Percentiles rank a stretch among this genome's conserved stretches.
These are phyloP conservation scores for Eleusine indica DNA, from an alignment of 176 grass and related monocot genomes.

Conservation along the genomic window DNA sequence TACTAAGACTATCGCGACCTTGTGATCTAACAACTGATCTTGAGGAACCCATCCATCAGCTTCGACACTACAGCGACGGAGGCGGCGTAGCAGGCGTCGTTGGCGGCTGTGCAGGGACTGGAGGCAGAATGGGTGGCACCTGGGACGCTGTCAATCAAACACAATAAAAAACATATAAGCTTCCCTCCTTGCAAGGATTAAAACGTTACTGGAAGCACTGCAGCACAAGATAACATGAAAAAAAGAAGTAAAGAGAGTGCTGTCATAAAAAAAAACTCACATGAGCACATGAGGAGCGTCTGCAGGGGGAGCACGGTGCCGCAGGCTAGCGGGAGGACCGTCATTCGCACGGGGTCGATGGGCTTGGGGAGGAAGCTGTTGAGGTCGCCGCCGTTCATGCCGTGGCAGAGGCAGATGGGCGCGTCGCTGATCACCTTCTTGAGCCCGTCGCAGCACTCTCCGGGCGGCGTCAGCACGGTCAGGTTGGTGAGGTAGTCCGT, in stretches of 20 bases:
- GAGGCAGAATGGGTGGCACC: conserved; percentile 31
- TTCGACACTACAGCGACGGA: background rate
- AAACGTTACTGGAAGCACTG: background rate
- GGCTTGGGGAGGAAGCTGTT: background rate
- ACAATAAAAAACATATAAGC: background rate
- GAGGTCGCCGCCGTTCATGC: conserved; percentile 7
- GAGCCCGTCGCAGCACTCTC: conserved; percentile 30
- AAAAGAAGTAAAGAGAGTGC: too few relatives aligned
- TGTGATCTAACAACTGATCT: background rate
- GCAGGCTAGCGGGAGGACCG: conserved; percentile 21
- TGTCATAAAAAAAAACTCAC: conserved; percentile 9
- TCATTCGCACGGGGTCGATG: conserved; percentile 14
- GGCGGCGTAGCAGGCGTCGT: background rate
- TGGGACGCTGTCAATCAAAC: conserved; percentile 20
- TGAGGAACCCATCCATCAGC: background rate
- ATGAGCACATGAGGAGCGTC: background rate
- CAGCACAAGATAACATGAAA: background rate
- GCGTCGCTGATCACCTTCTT: background rate
- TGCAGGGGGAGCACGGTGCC: conserved; percentile 3
- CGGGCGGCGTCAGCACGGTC: conserved; percentile 29
- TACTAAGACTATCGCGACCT: background rate
- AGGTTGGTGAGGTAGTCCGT: conserved; percentile 12
- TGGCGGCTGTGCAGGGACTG: background rate
- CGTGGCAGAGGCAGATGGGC: conserved; percentile 33
- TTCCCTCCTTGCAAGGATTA: background rate